Conservation (phyloP, 495 filamentous ascomycete genomes). For the Glarea lozoyensis region DNA sequence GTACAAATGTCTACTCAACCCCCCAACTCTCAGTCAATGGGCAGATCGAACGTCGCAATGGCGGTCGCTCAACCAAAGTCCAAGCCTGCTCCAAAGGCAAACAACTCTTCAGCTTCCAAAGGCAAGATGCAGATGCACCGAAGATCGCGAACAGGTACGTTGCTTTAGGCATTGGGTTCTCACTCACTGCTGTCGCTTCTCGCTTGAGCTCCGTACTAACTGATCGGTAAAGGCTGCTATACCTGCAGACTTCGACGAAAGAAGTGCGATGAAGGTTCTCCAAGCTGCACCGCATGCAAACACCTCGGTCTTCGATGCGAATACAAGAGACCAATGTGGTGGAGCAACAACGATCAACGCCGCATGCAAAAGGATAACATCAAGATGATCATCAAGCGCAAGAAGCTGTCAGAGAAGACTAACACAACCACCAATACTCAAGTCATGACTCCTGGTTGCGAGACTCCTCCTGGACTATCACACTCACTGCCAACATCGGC, state of each 20-base stretch:
- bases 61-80: conserved; percentile 45
- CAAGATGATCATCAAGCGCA: conserved; percentile 95
- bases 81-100: conserved; percentile 41
- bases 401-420: conserved; percentile 83
- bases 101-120: conserved; percentile 26
- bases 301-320: conserved; percentile 82
- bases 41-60: conserved; percentile 48
- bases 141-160: conserved; percentile 85
- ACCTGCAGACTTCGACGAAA: conserved; percentile 91
- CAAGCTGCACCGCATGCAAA: conserved; percentile 79
- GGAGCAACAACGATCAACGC: conserved; percentile 82
- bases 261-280: conserved; percentile 94
- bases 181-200: conserved; percentile 12
- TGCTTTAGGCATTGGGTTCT: conserved; percentile 10
- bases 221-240: conserved; percentile 67
- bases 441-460: conserved; percentile 43
- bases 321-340: conserved; percentile 96
- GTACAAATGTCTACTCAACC: conserved; percentile 55
- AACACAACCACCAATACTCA: conserved; percentile 41
- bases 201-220: conserved; percentile 22
- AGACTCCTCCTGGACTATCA: conserved; percentile 69
- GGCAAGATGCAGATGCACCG: conserved; percentile 76
- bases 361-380: conserved; percentile 84
- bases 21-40: conserved; percentile 44
- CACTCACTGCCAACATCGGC: conserved; percentile 76